Base-by-base conservation (phyloP, 2,329 filamentous ascomycete genomes). In the Dactylonectria macrodidyma region DNA sequence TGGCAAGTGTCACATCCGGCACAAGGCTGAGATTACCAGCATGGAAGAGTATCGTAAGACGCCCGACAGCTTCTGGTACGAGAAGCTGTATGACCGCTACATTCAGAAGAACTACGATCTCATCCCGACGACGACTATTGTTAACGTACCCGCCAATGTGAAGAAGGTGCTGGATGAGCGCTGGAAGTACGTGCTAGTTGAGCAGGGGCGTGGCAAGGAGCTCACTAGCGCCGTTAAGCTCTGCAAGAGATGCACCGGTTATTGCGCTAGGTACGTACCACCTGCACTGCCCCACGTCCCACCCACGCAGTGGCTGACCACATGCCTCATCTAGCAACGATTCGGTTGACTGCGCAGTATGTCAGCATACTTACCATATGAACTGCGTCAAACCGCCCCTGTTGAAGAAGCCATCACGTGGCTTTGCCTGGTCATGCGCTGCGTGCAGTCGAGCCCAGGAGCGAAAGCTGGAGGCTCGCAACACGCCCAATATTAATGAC, bases 21-120 rank as follows among this genome's bases (percentile, higher is more conserved):
- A 99, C 84, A 91, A 93, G 75, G 93, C 91, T 71, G 95, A 98
- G 80, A 95, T 98, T 68, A 83, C 89, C 41, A 91, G 93, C 77
- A 84, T 98, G 73, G 93, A 97, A 65, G 89, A 91, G 59, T 97
- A 95, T 80, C 93, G 95, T 79, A 95, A 93, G 80, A 89, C 87
- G 30, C 92, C 92, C 75, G 94, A 99, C 82, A 91, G 88, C 74
- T 99, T 99, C 81, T 99, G 95, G 93, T 99, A 94, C 80, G 95
- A 97, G 77, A 97, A 98, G 79, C 90, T 98, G 75, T 98, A 97
- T 81, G 96, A 99, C 83, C 93, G 96, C 66, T 99, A 98, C 84
- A 98, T 99, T 71, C 95, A 97, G 79, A 95, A 97, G 71, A 95
- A 95, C 82, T 98, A 98, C 86, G 96, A 99, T 77, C 93, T 98